phyloP scores from a whole-genome alignment of 2,329 filamentous ascomycete species.

The Verticillium dahliae region DNA sequence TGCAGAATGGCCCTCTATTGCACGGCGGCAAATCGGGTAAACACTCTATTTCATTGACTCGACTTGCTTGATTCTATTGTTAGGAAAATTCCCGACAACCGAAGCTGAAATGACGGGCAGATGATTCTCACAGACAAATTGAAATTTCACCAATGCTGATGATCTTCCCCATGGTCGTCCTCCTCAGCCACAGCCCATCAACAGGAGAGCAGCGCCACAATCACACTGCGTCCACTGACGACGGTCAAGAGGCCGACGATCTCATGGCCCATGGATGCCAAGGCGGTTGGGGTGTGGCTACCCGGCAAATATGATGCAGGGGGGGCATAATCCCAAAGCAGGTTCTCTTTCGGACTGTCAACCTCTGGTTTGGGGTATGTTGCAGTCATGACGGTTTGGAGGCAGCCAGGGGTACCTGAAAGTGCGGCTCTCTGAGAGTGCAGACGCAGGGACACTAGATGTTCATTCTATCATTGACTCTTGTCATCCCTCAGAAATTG shows the following conservation, averaged over 20 bases:
- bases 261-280: background rate
- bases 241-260: background rate
- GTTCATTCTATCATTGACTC: too few species aligned
- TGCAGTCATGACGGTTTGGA: background rate
- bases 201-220: background rate
- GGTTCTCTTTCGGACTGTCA: background rate
- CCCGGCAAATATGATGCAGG: slow-evolving; percentile 11
- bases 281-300: background rate
- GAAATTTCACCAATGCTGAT: background rate
- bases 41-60: background rate
- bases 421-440: background rate
- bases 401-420: background rate
- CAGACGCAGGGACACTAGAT: too few species aligned
- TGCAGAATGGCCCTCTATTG: too few species aligned
- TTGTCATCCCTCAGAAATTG: too few species aligned
- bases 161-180: background rate
- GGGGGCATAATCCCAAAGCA: background rate
- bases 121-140: background rate
- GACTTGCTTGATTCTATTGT: background rate
- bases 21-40: background rate
- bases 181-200: background rate
- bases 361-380: background rate
- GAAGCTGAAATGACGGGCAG: background rate
- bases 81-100: background rate
- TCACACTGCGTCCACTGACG: background rate